A percentile compares a stretch with the other conserved stretches of the same genome.
Evolutionary conservation across 441 rosid species (phyloP).

Genomic region (Kokia cookei): DNA sequence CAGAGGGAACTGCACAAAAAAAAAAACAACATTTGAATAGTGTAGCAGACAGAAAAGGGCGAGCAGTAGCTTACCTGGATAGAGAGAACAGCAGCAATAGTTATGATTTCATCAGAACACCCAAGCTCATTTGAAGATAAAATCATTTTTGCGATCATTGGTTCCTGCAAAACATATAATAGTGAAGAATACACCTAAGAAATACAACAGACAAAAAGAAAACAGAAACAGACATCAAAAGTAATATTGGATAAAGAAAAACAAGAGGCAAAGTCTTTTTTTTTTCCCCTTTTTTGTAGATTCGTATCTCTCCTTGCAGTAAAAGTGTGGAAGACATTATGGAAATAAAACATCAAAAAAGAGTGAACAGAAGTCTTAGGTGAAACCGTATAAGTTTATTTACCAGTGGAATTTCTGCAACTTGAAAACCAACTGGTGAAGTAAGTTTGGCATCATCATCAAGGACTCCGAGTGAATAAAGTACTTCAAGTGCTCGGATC

Average conservation of each 20-base stretch:
- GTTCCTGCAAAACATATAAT: constrained; percentile 50
- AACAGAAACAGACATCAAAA: background rate
- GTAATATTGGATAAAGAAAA: background rate
- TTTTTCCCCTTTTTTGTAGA: background rate
- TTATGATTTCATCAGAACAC: constrained; percentile 86
- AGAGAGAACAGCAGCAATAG: constrained; percentile 83
- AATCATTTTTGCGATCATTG: constrained; percentile 92
- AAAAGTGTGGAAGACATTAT: background rate
- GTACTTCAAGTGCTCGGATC: constrained; percentile 92
- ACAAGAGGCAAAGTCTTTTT: background rate
- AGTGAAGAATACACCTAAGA: background rate
- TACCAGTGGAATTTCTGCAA: constrained; percentile 95
- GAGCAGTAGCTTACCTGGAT: constrained; percentile 50
- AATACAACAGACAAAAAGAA: background rate
- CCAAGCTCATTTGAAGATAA: constrained; percentile 85
- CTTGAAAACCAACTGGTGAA: constrained; percentile 91
- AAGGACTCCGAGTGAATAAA: constrained; percentile 83
- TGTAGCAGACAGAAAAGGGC: background rate
- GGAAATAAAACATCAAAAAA: background rate
- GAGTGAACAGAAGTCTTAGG: background rate
- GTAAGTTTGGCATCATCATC: constrained; percentile 98
- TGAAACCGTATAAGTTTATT: constrained; percentile 4
- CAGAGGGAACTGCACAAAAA: background rate
- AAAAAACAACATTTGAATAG: background rate
- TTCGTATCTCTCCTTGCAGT: background rate